phyloP scores from a whole-genome alignment of 495 filamentous ascomycete genomes.

The Tuber umbilicatum region DNA sequence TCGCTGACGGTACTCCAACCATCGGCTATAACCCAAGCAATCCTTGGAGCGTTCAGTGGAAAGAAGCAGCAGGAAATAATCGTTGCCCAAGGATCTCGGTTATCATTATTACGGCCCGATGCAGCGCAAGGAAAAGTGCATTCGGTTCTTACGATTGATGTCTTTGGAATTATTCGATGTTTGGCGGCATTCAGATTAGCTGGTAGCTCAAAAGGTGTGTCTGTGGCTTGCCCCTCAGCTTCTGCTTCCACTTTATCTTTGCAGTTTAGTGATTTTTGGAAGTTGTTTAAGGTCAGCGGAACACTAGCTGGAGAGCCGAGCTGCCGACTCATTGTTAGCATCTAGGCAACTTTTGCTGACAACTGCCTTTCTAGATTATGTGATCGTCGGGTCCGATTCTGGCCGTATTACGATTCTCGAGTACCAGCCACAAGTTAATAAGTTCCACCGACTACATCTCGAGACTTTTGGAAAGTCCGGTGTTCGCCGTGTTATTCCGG shows the following conservation, averaged over 20 bases:
- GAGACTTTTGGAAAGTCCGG: slow-evolving; percentile 98
- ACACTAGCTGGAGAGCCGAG: slow-evolving; percentile 16
- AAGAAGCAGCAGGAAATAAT: slow-evolving; percentile 95
- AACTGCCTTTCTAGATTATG: slow-evolving; percentile 65
- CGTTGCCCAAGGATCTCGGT: slow-evolving; percentile 80
- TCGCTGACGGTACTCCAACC: slow-evolving; percentile 88
- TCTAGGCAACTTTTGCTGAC: slow-evolving; percentile 56
- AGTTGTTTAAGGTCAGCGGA: slow-evolving; percentile 41
- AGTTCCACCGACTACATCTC: slow-evolving; percentile 80
- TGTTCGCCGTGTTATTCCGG: slow-evolving; percentile 86
- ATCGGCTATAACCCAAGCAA: slow-evolving; percentile 77
- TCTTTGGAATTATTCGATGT: slow-evolving; percentile 87
- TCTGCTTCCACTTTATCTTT: slow-evolving; percentile 51
- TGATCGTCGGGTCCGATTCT: slow-evolving; percentile 91
- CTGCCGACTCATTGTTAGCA: neutral
- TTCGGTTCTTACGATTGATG: slow-evolving; percentile 79
- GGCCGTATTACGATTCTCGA: slow-evolving; percentile 91
- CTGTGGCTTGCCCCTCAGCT: slow-evolving; percentile 16
- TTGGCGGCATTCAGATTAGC: slow-evolving; percentile 83
- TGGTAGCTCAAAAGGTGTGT: slow-evolving; percentile 94
- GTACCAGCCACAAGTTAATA: slow-evolving; percentile 78
- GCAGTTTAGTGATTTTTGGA: slow-evolving; percentile 78
- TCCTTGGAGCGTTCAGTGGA: slow-evolving; percentile 88
- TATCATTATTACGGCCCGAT: slow-evolving; percentile 82
- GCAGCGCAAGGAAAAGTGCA: slow-evolving; percentile 75